These are phyloP conservation scores for Nematodospora anomalae DNA, from an alignment of 1,139 yeast species.

Conservation along the genomic window DNA sequence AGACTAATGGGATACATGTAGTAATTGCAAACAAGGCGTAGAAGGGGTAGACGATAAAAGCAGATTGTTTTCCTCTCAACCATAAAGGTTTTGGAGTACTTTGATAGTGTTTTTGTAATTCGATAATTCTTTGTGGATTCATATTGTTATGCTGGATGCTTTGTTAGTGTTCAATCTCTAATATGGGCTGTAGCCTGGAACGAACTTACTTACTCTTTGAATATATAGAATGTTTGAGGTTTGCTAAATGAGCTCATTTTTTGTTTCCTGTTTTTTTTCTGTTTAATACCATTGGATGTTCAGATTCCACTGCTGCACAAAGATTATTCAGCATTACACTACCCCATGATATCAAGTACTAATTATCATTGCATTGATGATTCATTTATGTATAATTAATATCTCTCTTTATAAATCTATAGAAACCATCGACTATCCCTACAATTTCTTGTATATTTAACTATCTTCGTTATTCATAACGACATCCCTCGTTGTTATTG, in stretches of 20 bases:
- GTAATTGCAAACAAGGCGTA: constrained; percentile 79
- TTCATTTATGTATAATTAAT: no score
- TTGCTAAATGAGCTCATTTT: constrained; percentile 1
- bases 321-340: neutral
- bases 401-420: no score
- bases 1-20: constrained; percentile 68
- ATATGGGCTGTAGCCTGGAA: no score
- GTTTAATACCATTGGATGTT: neutral
- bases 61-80: constrained; percentile 75
- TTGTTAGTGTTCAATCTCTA: no score
- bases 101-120: constrained; percentile 76
- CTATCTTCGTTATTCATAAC: neutral
- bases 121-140: constrained; percentile 68
- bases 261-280: neutral
- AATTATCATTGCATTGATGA: no score
- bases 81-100: constrained; percentile 69
- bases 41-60: constrained; percentile 83
- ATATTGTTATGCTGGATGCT: neutral
- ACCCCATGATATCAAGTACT: neutral
- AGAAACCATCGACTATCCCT: no score
- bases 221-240: no score
- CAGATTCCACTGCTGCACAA: neutral
- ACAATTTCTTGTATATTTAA: no score
- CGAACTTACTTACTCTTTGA: no score
- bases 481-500: no score